Conservation (phyloP, 108 stramenopile genomes). For the Discostella stelligeroides region DNA sequence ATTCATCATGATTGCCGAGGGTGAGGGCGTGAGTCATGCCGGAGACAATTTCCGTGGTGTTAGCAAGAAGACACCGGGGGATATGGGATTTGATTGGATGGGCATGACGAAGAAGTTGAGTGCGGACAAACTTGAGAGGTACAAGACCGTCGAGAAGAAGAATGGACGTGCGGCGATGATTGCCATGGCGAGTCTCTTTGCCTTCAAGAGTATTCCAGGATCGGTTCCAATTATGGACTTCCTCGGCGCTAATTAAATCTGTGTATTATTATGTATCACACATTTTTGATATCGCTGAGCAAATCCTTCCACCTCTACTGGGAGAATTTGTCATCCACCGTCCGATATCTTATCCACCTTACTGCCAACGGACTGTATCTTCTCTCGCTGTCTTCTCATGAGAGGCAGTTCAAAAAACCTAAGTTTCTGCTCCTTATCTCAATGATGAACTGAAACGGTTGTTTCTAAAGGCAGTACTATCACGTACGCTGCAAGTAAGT, state of each 20-base stretch:
- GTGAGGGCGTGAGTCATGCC: slow-evolving; percentile 84
- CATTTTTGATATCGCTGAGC: too few species aligned
- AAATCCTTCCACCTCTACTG: too few species aligned
- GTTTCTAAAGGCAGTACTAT: too few species aligned
- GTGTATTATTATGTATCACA: too few species aligned
- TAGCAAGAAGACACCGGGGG: slow-evolving; percentile 84
- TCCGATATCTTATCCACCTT: too few species aligned
- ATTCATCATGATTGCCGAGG: slow-evolving; percentile 82
- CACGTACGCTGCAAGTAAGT: too few species aligned
- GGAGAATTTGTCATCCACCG: too few species aligned
- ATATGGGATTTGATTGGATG: slow-evolving; percentile 83
- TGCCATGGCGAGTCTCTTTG: slow-evolving; percentile 90
- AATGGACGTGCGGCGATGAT: slow-evolving; percentile 93
- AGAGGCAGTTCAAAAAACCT: too few species aligned
- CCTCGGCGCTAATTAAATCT: slow-evolving; percentile 73
- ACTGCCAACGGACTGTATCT: too few species aligned
- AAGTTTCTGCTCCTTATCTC: too few species aligned
- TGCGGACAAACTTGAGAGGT: slow-evolving; percentile 63
- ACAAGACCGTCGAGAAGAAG: slow-evolving; percentile 85
- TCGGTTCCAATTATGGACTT: slow-evolving; percentile 91
- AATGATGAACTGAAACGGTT: too few species aligned
- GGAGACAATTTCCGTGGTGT: slow-evolving; percentile 92
- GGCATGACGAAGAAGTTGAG: slow-evolving; percentile 72
- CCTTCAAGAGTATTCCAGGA: slow-evolving; percentile 83
- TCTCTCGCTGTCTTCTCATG: too few species aligned